phyloP scores from a whole-genome alignment of 2,329 filamentous ascomycete species.

The Diaporthe amygdali region DNA sequence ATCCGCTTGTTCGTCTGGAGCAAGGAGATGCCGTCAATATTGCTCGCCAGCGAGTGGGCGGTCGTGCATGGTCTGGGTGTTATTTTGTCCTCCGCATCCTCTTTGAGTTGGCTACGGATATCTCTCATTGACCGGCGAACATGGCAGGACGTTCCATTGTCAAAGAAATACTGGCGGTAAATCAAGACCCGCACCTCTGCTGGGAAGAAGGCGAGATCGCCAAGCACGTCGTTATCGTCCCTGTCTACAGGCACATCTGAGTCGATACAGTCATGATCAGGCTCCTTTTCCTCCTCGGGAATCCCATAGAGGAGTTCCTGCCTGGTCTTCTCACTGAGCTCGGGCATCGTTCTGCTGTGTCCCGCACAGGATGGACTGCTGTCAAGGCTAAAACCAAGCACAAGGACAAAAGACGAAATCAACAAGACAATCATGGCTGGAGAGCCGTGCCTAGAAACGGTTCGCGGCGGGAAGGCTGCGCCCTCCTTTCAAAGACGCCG shows the following conservation, averaged over 20 bases:
- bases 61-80: background rate
- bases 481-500: background rate
- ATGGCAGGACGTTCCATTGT: background rate
- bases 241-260: background rate
- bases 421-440: conserved; percentile 7
- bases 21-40: background rate
- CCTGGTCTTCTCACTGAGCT: background rate
- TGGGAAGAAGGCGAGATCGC: background rate
- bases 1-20: conserved; percentile 1
- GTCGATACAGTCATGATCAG: too few relatives aligned
- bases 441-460: background rate
- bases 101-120: background rate
- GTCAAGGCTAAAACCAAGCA: background rate
- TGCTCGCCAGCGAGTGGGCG: background rate
- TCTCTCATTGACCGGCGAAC: background rate
- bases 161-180: background rate
- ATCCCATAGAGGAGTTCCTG: background rate
- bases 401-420: conserved; percentile 1
- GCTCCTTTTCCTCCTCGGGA: background rate
- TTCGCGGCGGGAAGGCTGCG: background rate
- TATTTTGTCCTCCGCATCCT: background rate
- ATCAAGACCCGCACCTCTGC: background rate
- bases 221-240: background rate
- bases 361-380: background rate
- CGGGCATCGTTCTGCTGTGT: background rate